Evolutionary conservation across 2,329 filamentous ascomycete species (phyloP).

Genomic region (Xylaria sp.): DNA sequence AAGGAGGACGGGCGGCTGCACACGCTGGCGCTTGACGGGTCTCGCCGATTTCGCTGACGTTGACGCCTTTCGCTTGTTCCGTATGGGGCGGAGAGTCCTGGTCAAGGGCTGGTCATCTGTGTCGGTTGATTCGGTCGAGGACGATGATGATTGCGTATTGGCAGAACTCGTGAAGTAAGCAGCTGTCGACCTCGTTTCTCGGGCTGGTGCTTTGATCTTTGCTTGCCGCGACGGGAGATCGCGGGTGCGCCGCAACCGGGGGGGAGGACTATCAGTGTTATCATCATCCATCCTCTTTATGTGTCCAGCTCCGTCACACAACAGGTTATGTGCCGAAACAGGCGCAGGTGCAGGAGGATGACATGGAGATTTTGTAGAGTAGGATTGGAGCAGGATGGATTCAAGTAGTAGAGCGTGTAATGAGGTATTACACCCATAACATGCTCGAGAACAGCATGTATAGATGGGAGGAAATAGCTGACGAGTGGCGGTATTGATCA

Average conservation of each 20-base stretch:
- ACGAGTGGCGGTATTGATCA: not conserved
- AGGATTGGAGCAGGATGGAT: not conserved
- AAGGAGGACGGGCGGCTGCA: constrained; percentile 7
- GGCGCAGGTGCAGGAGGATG: not conserved
- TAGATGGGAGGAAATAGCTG: not conserved
- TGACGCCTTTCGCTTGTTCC: constrained; percentile 31
- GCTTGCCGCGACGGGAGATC: constrained; percentile 45
- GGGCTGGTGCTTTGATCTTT: constrained; percentile 45
- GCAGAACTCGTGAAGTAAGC: constrained; percentile 39
- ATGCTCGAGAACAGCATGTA: not conserved
- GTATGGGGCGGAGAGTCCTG: constrained; percentile 16
- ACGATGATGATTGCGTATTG: constrained; percentile 28
- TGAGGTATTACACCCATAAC: not conserved
- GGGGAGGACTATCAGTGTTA: constrained; percentile 34
- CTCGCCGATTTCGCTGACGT: constrained; percentile 13
- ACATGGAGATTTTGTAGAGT: constrained; percentile 4
- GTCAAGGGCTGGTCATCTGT: constrained; percentile 27
- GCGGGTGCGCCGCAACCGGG: constrained; percentile 41
- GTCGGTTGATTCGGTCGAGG: constrained; percentile 26
- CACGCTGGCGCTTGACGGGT: constrained; percentile 30
- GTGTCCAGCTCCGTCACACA: constrained; percentile 21
- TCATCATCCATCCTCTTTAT: constrained; percentile 39
- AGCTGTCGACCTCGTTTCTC: constrained; percentile 44
- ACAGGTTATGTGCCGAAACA: constrained; percentile 10
- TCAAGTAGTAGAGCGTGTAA: not conserved